Evolutionary conservation across 345 rosid genomes (phyloP), one percentile per base, ranked within the genome.

Genomic region (Salix caprea): DNA sequence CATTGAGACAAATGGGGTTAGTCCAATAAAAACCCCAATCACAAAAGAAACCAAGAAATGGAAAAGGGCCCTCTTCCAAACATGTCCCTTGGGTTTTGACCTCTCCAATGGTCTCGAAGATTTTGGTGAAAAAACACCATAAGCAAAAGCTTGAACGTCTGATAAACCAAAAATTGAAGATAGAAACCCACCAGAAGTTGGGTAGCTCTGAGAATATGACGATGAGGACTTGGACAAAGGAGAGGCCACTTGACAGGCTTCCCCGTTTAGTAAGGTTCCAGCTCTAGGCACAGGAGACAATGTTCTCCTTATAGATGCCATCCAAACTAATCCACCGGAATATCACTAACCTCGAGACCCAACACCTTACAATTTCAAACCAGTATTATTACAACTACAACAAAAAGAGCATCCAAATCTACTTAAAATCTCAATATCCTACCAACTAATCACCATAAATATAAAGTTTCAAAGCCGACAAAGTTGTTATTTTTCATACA

Each of bases 231-330:
- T 89, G 4, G 92, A 88, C 73, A 89, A 74, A 12, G 91, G 90
- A 72, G 91, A 91, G 82, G 94, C 82, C 66, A 78, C 88, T 4
- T 79, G 80, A 78, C 79, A 81, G 62, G 84, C 90, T 74, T 88
- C 92, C 21, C 90, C 90, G 69, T 70, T 86, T 67, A 75, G 34
- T 18, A 73, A 72, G 66, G 77, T 67, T 58, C 90, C 91, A 9
- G 83, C 82, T 67, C 87, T 77, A 62, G 90, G 87, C 61, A 91
- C 82, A 0, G 91, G 92, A 61, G 89, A 86, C 77, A 84, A 70
- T 40, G 90, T 79, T 81, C 92, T 86, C 81, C 91, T 85, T 71
- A 91, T 85, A 62, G 92, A 89, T 70, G 92, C 88, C 94, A 89
- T 89, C n/a, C 69, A 50, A n/a, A 83, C 32, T 46, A 83, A 81